phyloP scores from a whole-genome alignment of 2,329 filamentous ascomycete genomes.

The Aspergillus transmontanensis region DNA sequence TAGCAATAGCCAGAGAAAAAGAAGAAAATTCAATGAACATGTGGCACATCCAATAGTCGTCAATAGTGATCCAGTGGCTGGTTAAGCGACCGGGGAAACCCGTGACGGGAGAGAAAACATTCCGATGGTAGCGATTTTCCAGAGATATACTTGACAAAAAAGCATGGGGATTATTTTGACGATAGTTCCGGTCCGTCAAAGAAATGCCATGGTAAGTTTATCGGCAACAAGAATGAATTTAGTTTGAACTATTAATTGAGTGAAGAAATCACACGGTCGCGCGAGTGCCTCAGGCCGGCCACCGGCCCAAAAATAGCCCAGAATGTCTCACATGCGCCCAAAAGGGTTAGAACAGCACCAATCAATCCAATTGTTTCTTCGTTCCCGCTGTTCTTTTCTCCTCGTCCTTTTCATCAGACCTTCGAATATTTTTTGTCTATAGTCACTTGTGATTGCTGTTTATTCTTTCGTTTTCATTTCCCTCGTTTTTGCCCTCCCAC shows the following conservation, averaged over 20 bases:
- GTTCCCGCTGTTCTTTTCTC: constrained; percentile 3
- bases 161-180: not conserved
- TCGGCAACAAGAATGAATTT: not conserved
- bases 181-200: not conserved
- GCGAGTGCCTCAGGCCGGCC: constrained; percentile 13
- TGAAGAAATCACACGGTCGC: constrained; percentile 1
- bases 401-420: not conserved
- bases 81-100: not conserved
- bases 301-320: constrained; percentile 25
- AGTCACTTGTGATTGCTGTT: not conserved
- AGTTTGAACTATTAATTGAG: not conserved
- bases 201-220: not conserved
- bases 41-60: not conserved
- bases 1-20: not conserved
- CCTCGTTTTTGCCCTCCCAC: not conserved
- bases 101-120: not conserved
- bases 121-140: not conserved
- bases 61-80: not conserved
- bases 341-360: constrained; percentile 18
- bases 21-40: not conserved
- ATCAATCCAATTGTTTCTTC: constrained; percentile 1
- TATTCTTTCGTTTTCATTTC: not conserved
- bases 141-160: not conserved
- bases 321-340: constrained; percentile 24
- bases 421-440: constrained; percentile 1